Conservation (phyloP, 1,139 yeast genomes). For the Diutina rugosa region DNA sequence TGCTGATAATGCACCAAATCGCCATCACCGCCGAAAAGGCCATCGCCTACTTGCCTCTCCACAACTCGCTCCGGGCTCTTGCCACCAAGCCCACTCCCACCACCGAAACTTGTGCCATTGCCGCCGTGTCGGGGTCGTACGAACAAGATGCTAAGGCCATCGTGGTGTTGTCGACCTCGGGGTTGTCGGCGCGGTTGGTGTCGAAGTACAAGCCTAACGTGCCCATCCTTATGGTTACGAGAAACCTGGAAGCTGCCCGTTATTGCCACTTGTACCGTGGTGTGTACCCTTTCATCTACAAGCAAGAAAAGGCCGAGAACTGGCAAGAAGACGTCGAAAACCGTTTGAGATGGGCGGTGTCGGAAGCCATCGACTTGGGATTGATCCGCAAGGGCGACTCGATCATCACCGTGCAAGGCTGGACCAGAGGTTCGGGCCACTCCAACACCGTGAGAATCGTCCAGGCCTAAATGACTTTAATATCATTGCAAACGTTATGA, state of each 20-base stretch:
- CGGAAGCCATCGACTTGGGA: constrained; percentile 80
- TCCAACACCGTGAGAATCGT: constrained; percentile 89
- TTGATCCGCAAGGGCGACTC: constrained; percentile 80
- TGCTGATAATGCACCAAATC: constrained; percentile 97
- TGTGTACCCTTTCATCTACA: constrained; percentile 91
- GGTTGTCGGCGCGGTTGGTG: constrained; percentile 88
- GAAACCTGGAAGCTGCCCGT: constrained; percentile 89
- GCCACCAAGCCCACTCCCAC: constrained; percentile 86
- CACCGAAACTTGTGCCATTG: constrained; percentile 93
- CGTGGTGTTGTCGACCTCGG: constrained; percentile 89
- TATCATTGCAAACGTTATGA: no score
- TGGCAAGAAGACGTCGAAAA: constrained; percentile 97
- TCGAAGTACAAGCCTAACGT: constrained; percentile 97
- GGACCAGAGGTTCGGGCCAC: constrained; percentile 98
- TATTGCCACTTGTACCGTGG: constrained; percentile 96
- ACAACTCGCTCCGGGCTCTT: constrained; percentile 79
- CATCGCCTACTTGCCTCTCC: constrained; percentile 76
- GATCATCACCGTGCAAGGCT: constrained; percentile 93
- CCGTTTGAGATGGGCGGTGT: constrained; percentile 90
- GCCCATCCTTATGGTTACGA: constrained; percentile 96
- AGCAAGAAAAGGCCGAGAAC: constrained; percentile 53
- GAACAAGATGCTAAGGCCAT: constrained; percentile 97
- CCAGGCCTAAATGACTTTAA: constrained; percentile 21
- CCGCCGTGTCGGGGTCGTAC: constrained; percentile 92
- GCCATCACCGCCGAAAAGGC: constrained; percentile 95